A percentile compares a stretch with the other conserved stretches of the same genome.
Conservation (phyloP, 805 yeast genomes). For the Candida verbasci region DNA sequence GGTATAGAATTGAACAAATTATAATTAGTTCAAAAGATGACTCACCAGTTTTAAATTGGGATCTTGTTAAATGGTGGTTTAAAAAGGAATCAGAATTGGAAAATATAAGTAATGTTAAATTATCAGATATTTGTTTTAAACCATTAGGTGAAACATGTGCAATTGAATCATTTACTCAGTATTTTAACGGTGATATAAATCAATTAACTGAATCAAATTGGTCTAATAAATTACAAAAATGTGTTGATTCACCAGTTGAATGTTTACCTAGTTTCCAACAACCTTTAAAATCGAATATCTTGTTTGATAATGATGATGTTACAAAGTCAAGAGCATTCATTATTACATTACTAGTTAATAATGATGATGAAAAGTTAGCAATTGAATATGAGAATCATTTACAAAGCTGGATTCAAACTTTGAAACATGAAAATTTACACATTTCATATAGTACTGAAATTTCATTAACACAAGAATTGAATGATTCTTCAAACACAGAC, state of each 20-base stretch:
- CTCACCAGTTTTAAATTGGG: conserved; percentile 56
- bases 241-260: conserved; percentile 79
- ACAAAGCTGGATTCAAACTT: conserved; percentile 46
- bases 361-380: conserved; percentile 42
- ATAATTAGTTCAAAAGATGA: conserved; percentile 60
- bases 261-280: conserved; percentile 91
- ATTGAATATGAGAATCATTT: conserved; percentile 69
- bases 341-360: conserved; percentile 66
- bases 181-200: conserved; percentile 62
- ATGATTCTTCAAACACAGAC: conserved; percentile 78
- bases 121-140: conserved; percentile 74
- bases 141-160: conserved; percentile 80
- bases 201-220: conserved; percentile 51
- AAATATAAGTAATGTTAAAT: conserved; percentile 27
- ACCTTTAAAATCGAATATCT: conserved; percentile 67
- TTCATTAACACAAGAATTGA: conserved; percentile 80
- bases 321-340: conserved; percentile 68
- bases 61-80: conserved; percentile 82
- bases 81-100: conserved; percentile 57
- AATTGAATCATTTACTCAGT: conserved; percentile 84
- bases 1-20: conserved; percentile 83
- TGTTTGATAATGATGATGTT: conserved; percentile 54
- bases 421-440: conserved; percentile 43
- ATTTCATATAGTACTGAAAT: conserved; percentile 77
- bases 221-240: conserved; percentile 49